phyloP scores from a whole-genome alignment of 306 rosid species.

The Vigna hirtella region DNA sequence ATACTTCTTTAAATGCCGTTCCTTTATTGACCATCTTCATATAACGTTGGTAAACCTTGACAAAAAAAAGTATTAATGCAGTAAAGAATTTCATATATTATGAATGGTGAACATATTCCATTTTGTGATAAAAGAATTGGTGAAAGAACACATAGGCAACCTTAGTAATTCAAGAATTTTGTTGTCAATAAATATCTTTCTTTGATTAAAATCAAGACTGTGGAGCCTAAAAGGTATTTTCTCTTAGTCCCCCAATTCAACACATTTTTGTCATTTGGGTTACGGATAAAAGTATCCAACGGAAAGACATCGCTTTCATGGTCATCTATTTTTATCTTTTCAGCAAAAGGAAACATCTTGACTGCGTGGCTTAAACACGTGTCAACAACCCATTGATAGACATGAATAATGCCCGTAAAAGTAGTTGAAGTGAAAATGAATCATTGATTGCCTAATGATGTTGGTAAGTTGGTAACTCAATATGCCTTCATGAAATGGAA shows the following conservation, averaged over 20 bases:
- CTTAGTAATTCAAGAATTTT: slow-evolving; percentile 4
- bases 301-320: neutral
- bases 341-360: neutral
- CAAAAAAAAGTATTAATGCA: too few relatives aligned
- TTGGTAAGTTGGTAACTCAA: neutral
- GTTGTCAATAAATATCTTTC: neutral
- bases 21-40: too few relatives aligned
- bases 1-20: too few relatives aligned
- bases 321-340: neutral
- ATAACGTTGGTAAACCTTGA: too few relatives aligned
- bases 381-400: neutral
- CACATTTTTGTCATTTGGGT: neutral
- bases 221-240: too few relatives aligned
- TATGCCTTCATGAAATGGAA: too few relatives aligned
- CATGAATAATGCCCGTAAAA: neutral
- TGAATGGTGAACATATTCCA: too few relatives aligned
- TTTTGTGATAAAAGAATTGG: too few relatives aligned
- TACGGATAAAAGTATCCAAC: neutral
- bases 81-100: too few relatives aligned
- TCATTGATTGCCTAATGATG: neutral
- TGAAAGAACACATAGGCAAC: neutral
- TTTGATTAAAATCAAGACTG: too few relatives aligned
- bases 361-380: neutral
- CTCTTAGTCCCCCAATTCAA: too few relatives aligned
- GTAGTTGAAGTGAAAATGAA: neutral